These are phyloP conservation scores for Colletotrichum truncatum DNA, from an alignment of 2,329 filamentous ascomycete genomes.

Conservation along the genomic window DNA sequence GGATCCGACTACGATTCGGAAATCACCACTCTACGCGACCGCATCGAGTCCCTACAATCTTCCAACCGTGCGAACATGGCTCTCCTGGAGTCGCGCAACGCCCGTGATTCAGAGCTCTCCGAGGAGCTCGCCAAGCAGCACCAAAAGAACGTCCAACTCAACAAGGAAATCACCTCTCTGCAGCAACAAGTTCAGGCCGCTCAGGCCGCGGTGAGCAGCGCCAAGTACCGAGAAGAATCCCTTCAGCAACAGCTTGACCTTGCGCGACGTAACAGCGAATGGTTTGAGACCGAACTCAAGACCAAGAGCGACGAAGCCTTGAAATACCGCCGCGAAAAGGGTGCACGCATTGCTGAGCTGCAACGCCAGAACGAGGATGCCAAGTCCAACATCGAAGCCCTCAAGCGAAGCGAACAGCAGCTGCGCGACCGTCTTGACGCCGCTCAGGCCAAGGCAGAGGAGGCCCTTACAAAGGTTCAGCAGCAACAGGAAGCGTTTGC, in stretches of 20 bases:
- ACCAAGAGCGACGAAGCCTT: constrained; percentile 87
- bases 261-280: constrained; percentile 89
- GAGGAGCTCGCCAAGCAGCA: constrained; percentile 90
- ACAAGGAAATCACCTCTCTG: constrained; percentile 81
- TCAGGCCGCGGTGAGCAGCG: constrained; percentile 80
- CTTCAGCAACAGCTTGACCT: constrained; percentile 91
- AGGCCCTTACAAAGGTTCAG: constrained; percentile 82
- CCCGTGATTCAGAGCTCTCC: constrained; percentile 84
- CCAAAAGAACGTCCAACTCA: constrained; percentile 84
- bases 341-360: constrained; percentile 85
- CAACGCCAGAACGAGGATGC: constrained; percentile 90
- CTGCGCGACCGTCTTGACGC: constrained; percentile 85
- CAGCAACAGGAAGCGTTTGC: constrained; percentile 86
- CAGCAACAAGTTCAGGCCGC: constrained; percentile 87
- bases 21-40: constrained; percentile 79
- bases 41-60: constrained; percentile 86
- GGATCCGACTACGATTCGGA: constrained; percentile 79
- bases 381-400: constrained; percentile 76
- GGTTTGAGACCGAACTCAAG: constrained; percentile 91
- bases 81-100: constrained; percentile 89
- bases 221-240: constrained; percentile 90
- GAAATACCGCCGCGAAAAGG: constrained; percentile 95
- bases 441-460: constrained; percentile 86
- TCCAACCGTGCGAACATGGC: constrained; percentile 92
- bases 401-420: constrained; percentile 82